A percentile compares a stretch with the other conserved stretches of the same genome.
These are phyloP conservation scores for Trametes cubensis DNA, from an alignment of 768 basidiomycete species.

Conservation along the genomic window DNA sequence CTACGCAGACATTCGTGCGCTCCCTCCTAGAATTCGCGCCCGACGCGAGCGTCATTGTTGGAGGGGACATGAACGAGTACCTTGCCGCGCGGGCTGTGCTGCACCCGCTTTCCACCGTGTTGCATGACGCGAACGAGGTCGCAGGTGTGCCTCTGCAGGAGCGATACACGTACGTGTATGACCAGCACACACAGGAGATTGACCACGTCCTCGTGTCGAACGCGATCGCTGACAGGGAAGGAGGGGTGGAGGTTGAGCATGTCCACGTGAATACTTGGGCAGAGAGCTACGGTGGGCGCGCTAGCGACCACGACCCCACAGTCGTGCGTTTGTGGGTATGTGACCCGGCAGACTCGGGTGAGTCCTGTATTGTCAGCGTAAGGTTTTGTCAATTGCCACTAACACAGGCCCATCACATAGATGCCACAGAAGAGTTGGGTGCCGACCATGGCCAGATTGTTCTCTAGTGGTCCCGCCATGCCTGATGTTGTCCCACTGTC, in stretches of 20 bases:
- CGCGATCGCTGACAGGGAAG: constrained; percentile 37
- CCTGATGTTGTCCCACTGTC: too few species aligned
- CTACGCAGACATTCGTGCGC: constrained; percentile 50
- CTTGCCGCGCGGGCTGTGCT: constrained; percentile 55
- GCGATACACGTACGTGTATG: constrained; percentile 64
- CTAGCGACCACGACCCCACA: constrained; percentile 66
- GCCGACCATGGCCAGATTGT: background rate
- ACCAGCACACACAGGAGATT: constrained; percentile 60
- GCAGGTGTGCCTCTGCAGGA: constrained; percentile 51
- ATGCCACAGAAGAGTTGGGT: background rate
- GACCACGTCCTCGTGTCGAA: constrained; percentile 60
- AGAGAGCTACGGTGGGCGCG: constrained; percentile 41
- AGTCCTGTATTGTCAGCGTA: background rate
- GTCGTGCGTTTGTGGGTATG: constrained; percentile 55
- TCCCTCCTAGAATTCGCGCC: constrained; percentile 45
- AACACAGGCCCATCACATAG: background rate
- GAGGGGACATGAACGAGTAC: constrained; percentile 68
- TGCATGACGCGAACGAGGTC: constrained; percentile 55
- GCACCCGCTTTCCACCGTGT: constrained; percentile 42
- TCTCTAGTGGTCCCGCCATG: background rate
- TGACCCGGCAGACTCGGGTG: constrained; percentile 28
- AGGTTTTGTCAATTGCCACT: background rate
- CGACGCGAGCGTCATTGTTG: constrained; percentile 53
- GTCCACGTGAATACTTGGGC: constrained; percentile 66
- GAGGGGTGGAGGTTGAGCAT: constrained; percentile 47